Evolutionary conservation across 2,329 filamentous ascomycete species (phyloP), one percentile per base, ranked within the genome.

Genomic region (Lachnellula arida): DNA sequence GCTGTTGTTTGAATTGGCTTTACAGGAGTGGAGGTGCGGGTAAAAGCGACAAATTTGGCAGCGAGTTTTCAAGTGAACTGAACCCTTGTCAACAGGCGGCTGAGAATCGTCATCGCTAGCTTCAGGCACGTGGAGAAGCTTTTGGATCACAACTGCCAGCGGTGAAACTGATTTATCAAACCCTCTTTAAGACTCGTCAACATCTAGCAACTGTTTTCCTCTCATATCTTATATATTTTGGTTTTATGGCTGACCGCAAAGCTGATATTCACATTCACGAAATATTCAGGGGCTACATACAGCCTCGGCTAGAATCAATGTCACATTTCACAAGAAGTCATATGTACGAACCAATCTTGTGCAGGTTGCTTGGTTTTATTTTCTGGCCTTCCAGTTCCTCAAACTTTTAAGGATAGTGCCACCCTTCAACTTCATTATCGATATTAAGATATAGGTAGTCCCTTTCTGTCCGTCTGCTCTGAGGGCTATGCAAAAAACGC

Each of bases 401-500:
- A 46, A 32, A 14, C 19, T 17, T 23, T 46, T 46, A 28, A 46
- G 44, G 19, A 46, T 28, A 46, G 44, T 46, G 44, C 44, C 44
- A 32, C n/a, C 19, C n/a, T 34, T 19, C 55, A 28, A 42, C 57
- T 54, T 53, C 53, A 56, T 56, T 59, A 52, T 35, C 37, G 52
- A 4, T 46, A 60, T 52, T 60, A 61, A 51, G 54, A 61, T 55
- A 53, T 46, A 53, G 49, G 59, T 49, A 17, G 46, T 34, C 35
- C 23, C 11, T 53, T 46, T 15, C 15, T 43, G 47, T 49, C 35
- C 23, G n/a, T 6, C 44, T 25, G 47, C 51, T 60, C 47, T 42
- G 39, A 46, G 51, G 35, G 46, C 5, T 54, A 55, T 59, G 46
- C 56, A 60, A 60, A 53, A 59, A 57, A 34, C 59, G 53, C 59